Evolutionary conservation across 345 rosid species (phyloP).

Genomic region (Boechera divaricarpa): DNA sequence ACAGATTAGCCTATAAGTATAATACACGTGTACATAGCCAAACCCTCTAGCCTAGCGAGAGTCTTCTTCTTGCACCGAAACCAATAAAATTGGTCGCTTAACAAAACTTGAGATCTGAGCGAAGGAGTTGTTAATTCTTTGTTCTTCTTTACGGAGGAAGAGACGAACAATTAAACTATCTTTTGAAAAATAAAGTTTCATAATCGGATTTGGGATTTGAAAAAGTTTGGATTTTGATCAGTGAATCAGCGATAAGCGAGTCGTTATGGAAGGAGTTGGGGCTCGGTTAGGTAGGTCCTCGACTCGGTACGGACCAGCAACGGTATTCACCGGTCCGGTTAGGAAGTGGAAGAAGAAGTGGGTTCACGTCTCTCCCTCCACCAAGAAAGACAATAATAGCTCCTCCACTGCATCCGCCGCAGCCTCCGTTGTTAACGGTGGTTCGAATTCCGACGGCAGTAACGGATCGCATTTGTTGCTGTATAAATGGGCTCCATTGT

Average conservation of each 20-base stretch:
- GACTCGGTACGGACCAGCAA: conserved; percentile 93
- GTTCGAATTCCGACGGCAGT: conserved; percentile 51
- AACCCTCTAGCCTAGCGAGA: neutral
- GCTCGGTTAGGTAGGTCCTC: conserved; percentile 96
- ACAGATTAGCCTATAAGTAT: neutral
- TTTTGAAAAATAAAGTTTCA: neutral
- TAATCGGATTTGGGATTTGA: conserved; percentile 29
- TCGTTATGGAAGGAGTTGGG: conserved; percentile 94
- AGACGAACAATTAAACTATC: neutral
- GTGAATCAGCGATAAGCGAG: conserved; percentile 33
- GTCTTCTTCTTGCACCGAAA: conserved; percentile 1
- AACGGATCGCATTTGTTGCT: conserved; percentile 76
- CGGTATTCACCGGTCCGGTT: conserved; percentile 94
- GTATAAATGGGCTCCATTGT: conserved; percentile 85
- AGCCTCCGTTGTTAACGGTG: conserved; percentile 44
- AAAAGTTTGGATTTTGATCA: conserved; percentile 29
- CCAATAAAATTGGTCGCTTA: conserved; percentile 11
- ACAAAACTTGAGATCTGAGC: conserved; percentile 22
- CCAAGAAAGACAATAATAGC: conserved; percentile 43
- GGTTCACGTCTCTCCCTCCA: conserved; percentile 75
- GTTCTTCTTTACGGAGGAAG: conserved; percentile 10
- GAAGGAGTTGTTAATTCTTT: too few relatives aligned
- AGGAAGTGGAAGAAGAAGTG: conserved; percentile 99
- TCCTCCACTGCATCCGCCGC: conserved; percentile 21
- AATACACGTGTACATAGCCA: neutral